These are phyloP conservation scores for Candolleomyces eurysporus DNA, from an alignment of 768 basidiomycete species.

Conservation along the genomic window DNA sequence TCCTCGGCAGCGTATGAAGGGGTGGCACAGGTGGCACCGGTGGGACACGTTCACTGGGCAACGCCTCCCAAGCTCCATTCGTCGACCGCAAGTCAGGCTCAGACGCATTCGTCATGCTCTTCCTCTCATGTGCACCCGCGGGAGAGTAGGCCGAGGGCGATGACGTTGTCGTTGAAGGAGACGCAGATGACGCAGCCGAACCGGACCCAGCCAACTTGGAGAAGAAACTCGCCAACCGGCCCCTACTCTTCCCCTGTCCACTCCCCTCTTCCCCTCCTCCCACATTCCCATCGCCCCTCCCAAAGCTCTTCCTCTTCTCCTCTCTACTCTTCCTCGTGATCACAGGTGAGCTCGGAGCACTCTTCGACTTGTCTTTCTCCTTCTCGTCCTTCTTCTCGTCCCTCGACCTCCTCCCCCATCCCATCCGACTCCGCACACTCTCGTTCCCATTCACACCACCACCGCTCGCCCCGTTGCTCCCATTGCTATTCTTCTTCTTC, in stretches of 20 bases:
- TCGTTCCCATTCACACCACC: neutral
- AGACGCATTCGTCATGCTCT: neutral
- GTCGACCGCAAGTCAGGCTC: neutral
- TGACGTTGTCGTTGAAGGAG: neutral
- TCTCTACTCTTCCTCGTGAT: neutral
- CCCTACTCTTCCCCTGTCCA: slow-evolving; percentile 5
- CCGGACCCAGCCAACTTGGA: slow-evolving; percentile 3
- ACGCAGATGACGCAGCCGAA: neutral
- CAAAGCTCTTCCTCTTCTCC: slow-evolving; percentile 10
- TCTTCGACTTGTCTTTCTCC: slow-evolving; percentile 1
- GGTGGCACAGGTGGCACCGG: slow-evolving; percentile 5
- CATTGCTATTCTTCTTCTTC: neutral
- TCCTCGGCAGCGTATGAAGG: slow-evolving; percentile 1
- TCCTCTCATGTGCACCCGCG: neutral
- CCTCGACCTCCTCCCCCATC: neutral
- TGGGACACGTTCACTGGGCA: slow-evolving; percentile 3
- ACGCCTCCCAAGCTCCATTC: neutral
- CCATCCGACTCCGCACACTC: neutral
- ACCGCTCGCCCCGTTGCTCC: neutral
- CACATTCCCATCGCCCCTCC: slow-evolving; percentile 3
- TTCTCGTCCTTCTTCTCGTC: slow-evolving; percentile 1
- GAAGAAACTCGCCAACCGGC: slow-evolving; percentile 14
- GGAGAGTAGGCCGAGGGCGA: neutral
- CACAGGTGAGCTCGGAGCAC: neutral
- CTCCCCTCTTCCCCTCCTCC: neutral